Evolutionary conservation across 2,329 filamentous ascomycete species (phyloP).

Genomic region (Trichoderma aggressivum): DNA sequence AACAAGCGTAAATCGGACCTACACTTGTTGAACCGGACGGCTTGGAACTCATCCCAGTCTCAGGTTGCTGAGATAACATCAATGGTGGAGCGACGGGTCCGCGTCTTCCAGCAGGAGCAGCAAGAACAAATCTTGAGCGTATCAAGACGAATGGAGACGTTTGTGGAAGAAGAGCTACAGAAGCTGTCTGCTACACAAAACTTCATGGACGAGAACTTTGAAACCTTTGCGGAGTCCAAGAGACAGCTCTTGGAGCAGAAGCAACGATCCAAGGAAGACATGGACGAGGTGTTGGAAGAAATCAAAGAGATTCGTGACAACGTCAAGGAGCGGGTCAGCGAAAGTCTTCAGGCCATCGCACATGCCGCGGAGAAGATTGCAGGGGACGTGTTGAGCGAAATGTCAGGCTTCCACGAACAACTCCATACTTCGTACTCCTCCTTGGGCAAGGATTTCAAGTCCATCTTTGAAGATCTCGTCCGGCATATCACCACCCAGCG

Average conservation of each 20-base stretch:
- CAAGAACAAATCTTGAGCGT: slow-evolving; percentile 65
- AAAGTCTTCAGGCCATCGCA: slow-evolving; percentile 79
- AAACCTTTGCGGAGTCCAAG: slow-evolving; percentile 65
- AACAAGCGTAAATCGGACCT: slow-evolving; percentile 81
- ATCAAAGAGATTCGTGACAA: slow-evolving; percentile 86
- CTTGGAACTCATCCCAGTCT: slow-evolving; percentile 73
- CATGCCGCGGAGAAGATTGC: slow-evolving; percentile 84
- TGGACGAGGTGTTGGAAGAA: slow-evolving; percentile 88
- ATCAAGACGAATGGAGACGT: slow-evolving; percentile 68
- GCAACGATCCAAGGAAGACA: slow-evolving; percentile 69
- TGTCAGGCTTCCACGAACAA: slow-evolving; percentile 79
- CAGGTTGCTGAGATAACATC: slow-evolving; percentile 74
- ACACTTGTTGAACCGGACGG: slow-evolving; percentile 71
- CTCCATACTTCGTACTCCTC: slow-evolving; percentile 80
- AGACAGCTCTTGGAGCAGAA: slow-evolving; percentile 66
- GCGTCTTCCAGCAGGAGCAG: slow-evolving; percentile 70
- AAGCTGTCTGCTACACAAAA: slow-evolving; percentile 67
- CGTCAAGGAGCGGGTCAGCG: slow-evolving; percentile 80
- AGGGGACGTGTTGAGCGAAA: slow-evolving; percentile 80
- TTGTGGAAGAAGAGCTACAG: slow-evolving; percentile 71
- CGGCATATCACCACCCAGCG: slow-evolving; percentile 73
- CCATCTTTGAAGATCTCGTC: slow-evolving; percentile 76
- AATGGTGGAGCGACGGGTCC: slow-evolving; percentile 72
- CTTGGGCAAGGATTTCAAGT: slow-evolving; percentile 82
- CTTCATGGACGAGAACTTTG: slow-evolving; percentile 67